Conservation (phyloP, 139 green algal genomes). For the Auxenochlorella pyrenoidosa region DNA sequence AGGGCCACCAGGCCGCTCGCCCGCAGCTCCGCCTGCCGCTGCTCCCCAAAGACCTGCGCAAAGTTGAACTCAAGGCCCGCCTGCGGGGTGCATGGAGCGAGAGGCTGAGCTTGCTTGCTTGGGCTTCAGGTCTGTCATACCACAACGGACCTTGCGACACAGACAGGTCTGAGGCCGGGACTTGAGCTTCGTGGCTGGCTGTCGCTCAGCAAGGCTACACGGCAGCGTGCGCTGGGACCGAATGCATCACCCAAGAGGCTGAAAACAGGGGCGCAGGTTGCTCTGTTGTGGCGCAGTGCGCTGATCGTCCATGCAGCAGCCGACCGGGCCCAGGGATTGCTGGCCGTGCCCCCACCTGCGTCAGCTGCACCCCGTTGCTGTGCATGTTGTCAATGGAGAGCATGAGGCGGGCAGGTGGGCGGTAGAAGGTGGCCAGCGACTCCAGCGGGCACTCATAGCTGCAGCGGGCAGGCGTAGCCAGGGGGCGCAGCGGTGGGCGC, state of each 20-base stretch:
- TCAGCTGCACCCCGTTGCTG: slow-evolving; percentile 30
- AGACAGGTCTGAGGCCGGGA: no score
- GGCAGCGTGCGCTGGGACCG: no score
- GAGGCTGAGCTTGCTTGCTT: no score
- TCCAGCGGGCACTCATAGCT: slow-evolving; percentile 52
- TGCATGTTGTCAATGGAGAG: slow-evolving; percentile 39
- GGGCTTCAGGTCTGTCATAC: no score
- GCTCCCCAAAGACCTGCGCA: neutral
- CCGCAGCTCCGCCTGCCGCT: neutral
- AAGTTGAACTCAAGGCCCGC: slow-evolving; percentile 39
- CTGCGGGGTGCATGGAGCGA: neutral
- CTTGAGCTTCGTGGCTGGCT: no score
- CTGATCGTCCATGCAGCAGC: no score
- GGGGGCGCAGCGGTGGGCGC: neutral
- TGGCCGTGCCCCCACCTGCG: neutral
- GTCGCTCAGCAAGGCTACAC: no score
- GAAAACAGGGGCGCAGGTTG: no score
- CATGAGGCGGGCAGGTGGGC: slow-evolving; percentile 44
- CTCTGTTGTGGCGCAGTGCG: no score
- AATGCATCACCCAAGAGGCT: no score
- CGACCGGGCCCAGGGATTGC: no score
- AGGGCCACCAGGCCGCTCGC: slow-evolving; percentile 13
- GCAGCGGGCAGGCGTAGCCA: neutral
- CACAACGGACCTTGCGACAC: no score
- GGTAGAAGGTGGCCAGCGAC: slow-evolving; percentile 11